Conservation (phyloP, 352 stramenopile genomes). For the Pythium aristosporum region DNA sequence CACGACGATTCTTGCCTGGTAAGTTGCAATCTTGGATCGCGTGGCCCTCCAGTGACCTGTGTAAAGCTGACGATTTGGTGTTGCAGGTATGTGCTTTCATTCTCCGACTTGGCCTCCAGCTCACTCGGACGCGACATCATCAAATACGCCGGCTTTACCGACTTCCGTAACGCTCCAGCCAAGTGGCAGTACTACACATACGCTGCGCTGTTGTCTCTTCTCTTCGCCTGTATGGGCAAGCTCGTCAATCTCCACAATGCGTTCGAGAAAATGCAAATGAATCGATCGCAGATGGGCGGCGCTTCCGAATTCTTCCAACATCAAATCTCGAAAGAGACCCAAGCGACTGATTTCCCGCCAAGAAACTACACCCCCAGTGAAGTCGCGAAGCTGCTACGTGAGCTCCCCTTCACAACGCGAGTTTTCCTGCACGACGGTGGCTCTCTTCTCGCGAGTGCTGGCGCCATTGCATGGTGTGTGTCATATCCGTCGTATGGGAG, state of each 20-base stretch:
- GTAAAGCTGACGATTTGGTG: neutral
- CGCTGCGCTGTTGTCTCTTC: constrained; percentile 46
- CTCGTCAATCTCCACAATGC: constrained; percentile 60
- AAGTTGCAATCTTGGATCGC: constrained; percentile 4
- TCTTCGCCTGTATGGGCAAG: constrained; percentile 64
- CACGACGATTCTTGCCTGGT: constrained; percentile 56
- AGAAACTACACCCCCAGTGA: neutral
- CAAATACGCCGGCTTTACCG: constrained; percentile 57
- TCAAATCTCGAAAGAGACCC: constrained; percentile 5
- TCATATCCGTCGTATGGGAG: constrained; percentile 84
- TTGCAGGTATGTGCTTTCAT: constrained; percentile 52
- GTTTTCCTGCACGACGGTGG: constrained; percentile 72
- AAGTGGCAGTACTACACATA: constrained; percentile 76
- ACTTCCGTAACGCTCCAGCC: constrained; percentile 44
- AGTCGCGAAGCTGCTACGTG: constrained; percentile 42
- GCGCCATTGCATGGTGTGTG: constrained; percentile 71
- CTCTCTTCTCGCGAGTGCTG: constrained; percentile 60
- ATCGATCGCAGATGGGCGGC: neutral
- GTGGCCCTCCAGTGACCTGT: neutral
- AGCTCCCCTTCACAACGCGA: constrained; percentile 61
- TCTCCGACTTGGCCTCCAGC: constrained; percentile 40
- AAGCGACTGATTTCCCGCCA: neutral
- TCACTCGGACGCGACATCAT: constrained; percentile 35
- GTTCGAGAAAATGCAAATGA: constrained; percentile 12
- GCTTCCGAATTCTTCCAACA: neutral